Conservation (phyloP, 2,329 filamentous ascomycete species). For the Colletotrichum navitas region DNA sequence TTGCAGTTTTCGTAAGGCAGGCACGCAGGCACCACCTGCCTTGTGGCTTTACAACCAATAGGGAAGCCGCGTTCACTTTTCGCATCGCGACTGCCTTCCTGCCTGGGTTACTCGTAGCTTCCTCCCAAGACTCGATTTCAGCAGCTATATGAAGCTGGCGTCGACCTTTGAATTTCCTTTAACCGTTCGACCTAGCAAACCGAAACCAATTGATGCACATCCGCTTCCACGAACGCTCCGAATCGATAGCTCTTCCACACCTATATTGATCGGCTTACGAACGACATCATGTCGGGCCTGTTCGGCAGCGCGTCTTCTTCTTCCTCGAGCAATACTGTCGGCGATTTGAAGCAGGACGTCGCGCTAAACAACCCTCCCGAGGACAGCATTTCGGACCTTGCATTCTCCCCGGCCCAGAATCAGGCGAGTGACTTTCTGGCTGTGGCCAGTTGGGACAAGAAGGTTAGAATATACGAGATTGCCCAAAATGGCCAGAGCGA, state of each 20-base stretch:
- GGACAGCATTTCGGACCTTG: constrained; percentile 89
- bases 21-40: constrained; percentile 25
- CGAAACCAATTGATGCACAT: not conserved
- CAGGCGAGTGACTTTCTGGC: constrained; percentile 82
- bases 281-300: constrained; percentile 71
- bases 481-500: constrained; percentile 80
- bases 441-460: constrained; percentile 96
- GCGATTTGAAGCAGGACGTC: constrained; percentile 92
- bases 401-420: constrained; percentile 77
- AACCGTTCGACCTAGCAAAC: not conserved
- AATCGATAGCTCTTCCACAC: not conserved
- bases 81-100: constrained; percentile 41
- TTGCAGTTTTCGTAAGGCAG: constrained; percentile 22
- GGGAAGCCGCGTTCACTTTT: constrained; percentile 29
- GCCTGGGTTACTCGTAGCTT: constrained; percentile 16
- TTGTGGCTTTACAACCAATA: constrained; percentile 39
- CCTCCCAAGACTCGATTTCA: not conserved
- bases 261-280: constrained; percentile 3
- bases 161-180: not conserved
- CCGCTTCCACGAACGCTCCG: too few species aligned
- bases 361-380: constrained; percentile 82
- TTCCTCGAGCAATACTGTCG: constrained; percentile 77
- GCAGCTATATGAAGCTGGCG: constrained; percentile 30
- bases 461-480: constrained; percentile 97
- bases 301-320: constrained; percentile 68